phyloP scores from a whole-genome alignment of 1,284 basidiomycete species.

The Tremellales sp. region DNA sequence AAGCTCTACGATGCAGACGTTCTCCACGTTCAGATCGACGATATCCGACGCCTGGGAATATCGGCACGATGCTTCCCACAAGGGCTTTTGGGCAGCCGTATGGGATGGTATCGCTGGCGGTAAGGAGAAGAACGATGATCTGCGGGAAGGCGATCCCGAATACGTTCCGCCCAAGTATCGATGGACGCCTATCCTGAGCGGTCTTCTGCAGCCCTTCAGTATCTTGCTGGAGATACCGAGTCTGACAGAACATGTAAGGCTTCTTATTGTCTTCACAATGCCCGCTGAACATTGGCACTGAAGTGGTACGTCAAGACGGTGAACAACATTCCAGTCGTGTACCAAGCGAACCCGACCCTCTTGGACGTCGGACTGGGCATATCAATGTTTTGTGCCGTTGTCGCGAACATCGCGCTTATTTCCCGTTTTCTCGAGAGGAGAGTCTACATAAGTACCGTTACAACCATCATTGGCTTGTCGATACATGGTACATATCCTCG shows the following conservation, averaged over 20 bases:
- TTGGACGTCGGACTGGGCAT: constrained; percentile 63
- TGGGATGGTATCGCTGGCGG: constrained; percentile 3
- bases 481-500: constrained; percentile 57
- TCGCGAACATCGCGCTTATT: constrained; percentile 68
- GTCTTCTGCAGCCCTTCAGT: constrained; percentile 67
- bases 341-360: constrained; percentile 55
- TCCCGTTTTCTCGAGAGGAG: constrained; percentile 66
- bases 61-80: constrained; percentile 7
- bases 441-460: constrained; percentile 60
- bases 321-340: constrained; percentile 40
- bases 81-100: constrained; percentile 8
- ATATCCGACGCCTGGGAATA: constrained; percentile 7
- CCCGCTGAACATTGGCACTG: not conserved
- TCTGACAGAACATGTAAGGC: constrained; percentile 54
- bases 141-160: constrained; percentile 12
- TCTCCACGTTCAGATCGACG: not conserved
- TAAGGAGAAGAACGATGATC: not conserved
- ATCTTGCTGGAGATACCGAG: constrained; percentile 77
- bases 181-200: constrained; percentile 62
- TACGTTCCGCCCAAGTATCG: constrained; percentile 22
- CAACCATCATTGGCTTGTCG: constrained; percentile 62
- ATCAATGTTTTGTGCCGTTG: constrained; percentile 64
- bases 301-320: constrained; percentile 50
- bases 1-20: not conserved
- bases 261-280: not conserved